Conservation (phyloP, 306 rosid species). For the Psophocarpus tetragonolobus region DNA sequence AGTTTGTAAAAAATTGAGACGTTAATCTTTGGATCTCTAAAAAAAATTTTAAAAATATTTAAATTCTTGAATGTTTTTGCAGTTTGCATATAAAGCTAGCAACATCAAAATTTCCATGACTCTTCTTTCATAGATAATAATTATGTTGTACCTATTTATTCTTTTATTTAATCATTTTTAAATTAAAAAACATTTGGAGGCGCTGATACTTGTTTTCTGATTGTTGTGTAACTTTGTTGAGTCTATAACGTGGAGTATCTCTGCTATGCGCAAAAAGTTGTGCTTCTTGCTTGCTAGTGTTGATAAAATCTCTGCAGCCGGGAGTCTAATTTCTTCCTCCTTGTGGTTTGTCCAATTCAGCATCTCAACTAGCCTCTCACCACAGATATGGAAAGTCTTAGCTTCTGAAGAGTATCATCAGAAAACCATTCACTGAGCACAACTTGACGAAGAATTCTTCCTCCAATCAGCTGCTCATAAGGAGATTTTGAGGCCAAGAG, state of each 20-base stretch:
- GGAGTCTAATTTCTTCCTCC: slow-evolving; percentile 79
- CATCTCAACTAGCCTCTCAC: slow-evolving; percentile 89
- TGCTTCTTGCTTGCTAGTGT: slow-evolving; percentile 83
- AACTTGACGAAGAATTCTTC: slow-evolving; percentile 68
- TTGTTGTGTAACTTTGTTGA: no score
- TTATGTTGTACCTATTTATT: no score
- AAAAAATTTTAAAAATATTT: no score
- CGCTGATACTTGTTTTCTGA: no score
- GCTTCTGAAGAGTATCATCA: slow-evolving; percentile 82
- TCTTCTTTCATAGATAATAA: no score
- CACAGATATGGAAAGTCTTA: slow-evolving; percentile 64
- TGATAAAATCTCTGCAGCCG: slow-evolving; percentile 82
- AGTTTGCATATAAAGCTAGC: no score
- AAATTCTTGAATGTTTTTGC: no score
- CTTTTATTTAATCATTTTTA: no score
- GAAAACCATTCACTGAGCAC: slow-evolving; percentile 53
- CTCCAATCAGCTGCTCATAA: slow-evolving; percentile 91
- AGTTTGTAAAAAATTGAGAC: no score
- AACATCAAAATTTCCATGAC: no score
- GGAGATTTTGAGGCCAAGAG: slow-evolving; percentile 75
- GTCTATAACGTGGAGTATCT: slow-evolving; percentile 90
- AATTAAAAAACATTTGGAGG: no score
- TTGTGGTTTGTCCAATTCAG: slow-evolving; percentile 83
- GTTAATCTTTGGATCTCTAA: no score
- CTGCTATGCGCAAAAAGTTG: slow-evolving; percentile 78